These are phyloP conservation scores for Hypoxylon sp. DNA, from an alignment of 2,329 filamentous ascomycete species.

Conservation along the genomic window DNA sequence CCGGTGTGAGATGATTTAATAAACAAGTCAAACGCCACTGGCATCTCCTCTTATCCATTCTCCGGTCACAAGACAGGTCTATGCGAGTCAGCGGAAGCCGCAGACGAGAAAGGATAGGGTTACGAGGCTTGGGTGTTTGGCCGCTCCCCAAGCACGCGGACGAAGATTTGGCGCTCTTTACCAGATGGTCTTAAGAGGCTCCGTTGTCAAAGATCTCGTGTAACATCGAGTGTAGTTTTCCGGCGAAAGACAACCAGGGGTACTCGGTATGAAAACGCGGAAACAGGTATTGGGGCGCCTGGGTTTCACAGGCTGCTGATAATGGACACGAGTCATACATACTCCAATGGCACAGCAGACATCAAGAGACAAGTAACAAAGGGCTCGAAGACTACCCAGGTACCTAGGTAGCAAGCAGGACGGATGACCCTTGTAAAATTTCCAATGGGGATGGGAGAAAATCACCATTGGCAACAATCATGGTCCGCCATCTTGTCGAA, in stretches of 20 bases:
- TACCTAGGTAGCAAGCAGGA: slow-evolving; percentile 4
- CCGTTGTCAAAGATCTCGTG: background rate
- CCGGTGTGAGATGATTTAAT: background rate
- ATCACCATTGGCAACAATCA: too few relatives aligned
- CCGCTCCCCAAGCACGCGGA: background rate
- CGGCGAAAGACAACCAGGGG: slow-evolving; percentile 3
- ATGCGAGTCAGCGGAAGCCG: background rate
- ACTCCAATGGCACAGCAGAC: slow-evolving; percentile 12
- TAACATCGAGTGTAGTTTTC: background rate
- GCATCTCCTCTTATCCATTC: background rate
- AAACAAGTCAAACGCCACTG: background rate
- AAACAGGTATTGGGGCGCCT: slow-evolving; percentile 9
- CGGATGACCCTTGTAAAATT: slow-evolving; percentile 4
- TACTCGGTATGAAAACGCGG: slow-evolving; percentile 11
- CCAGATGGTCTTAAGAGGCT: background rate
- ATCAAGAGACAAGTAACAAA: background rate
- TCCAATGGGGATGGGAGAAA: slow-evolving; percentile 4
- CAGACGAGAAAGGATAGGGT: background rate
- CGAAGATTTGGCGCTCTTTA: background rate
- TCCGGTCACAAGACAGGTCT: background rate
- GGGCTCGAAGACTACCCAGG: background rate
- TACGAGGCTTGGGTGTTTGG: background rate
- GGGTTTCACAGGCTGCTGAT: slow-evolving; percentile 6
- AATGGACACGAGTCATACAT: background rate
- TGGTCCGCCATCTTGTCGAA: slow-evolving; percentile 8